Evolutionary conservation across 257 asterid species (phyloP).

Genomic region (Penstemon barbatus): DNA sequence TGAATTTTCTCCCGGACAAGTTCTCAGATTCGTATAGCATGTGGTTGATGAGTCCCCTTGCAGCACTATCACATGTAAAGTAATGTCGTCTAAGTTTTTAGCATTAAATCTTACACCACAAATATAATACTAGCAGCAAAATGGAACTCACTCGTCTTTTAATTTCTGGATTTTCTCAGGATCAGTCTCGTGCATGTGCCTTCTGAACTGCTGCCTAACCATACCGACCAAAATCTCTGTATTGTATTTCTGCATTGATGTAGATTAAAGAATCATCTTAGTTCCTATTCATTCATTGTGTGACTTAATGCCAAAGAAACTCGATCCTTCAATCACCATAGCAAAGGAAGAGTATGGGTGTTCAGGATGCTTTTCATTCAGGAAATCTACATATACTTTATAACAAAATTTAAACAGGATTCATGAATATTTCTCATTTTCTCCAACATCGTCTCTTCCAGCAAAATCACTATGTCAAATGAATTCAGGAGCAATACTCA

Average conservation of each 20-base stretch:
- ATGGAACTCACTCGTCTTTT: slow-evolving; percentile 76
- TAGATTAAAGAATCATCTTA: slow-evolving; percentile 23
- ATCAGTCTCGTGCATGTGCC: slow-evolving; percentile 82
- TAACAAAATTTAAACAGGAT: not conserved
- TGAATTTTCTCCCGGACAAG: slow-evolving; percentile 69
- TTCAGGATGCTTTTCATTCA: not conserved
- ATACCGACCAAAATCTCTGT: slow-evolving; percentile 68
- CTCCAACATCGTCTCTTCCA: not conserved
- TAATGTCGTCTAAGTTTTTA: not conserved
- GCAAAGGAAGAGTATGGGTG: not conserved
- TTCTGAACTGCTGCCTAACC: slow-evolving; percentile 88
- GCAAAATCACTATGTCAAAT: not conserved
- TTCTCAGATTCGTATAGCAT: slow-evolving; percentile 80
- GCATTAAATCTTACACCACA: not conserved
- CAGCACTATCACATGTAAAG: slow-evolving; percentile 62
- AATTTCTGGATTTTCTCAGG: slow-evolving; percentile 79
- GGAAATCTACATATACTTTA: not conserved
- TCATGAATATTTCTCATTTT: not conserved
- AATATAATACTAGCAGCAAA: not conserved
- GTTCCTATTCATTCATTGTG: slow-evolving; percentile 9
- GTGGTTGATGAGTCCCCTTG: slow-evolving; percentile 92
- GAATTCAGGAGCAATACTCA: not conserved
- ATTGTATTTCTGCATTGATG: slow-evolving; percentile 67
- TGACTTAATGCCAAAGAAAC: not conserved
- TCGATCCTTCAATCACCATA: not conserved